Evolutionary conservation across 352 stramenopile genomes (phyloP), one percentile per base, ranked within the genome.

Genomic region (Sclerospora graminicola): DNA sequence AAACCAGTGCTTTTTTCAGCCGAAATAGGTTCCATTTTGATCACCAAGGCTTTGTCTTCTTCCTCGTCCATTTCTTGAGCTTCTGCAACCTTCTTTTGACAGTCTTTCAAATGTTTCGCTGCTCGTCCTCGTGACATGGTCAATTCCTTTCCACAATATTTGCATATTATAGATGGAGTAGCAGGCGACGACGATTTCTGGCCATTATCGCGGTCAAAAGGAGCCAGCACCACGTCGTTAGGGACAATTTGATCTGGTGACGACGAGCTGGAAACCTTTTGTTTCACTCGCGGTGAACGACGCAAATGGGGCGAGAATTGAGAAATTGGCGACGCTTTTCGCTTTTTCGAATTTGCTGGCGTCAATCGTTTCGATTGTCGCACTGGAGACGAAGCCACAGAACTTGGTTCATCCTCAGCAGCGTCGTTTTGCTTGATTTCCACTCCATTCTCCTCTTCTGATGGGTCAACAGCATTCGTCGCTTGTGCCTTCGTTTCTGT

Each of bases 221-320:
- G 51, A 20, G 28, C 14, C 41, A 60, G 40, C 24, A 42, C 34
- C 0, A 30, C 34, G 4, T 30, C 40, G 5, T 46, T 30, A 4
- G 35, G 18, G 10, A 32, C 15, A 9, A 51, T 33, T 7, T 28
- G 8, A 26, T 36, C 29, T 0, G 11, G 31, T 1, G 36, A 29
- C 5, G 18, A 48, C 9, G 41, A 40, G 23, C 48, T 54, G 0
- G 41, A 15, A 13, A 46, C 13, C n/a, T 52, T 39, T 0, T 13
- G 9, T 23, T 65, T 58, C 6, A 52, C 21, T 13, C 51, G 46
- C 4, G 51, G 33, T 1, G 57, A 66, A 9, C 57, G 51, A 19
- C 57, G 41, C 11, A 54, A 10, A 8, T 24, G 24, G 14, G 5
- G 8, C 11, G 34, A 20, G 2, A 16, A 21, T 5, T 9, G 15